phyloP scores from a whole-genome alignment of 1,139 yeast species.

The Geotrichum aggregatum region DNA sequence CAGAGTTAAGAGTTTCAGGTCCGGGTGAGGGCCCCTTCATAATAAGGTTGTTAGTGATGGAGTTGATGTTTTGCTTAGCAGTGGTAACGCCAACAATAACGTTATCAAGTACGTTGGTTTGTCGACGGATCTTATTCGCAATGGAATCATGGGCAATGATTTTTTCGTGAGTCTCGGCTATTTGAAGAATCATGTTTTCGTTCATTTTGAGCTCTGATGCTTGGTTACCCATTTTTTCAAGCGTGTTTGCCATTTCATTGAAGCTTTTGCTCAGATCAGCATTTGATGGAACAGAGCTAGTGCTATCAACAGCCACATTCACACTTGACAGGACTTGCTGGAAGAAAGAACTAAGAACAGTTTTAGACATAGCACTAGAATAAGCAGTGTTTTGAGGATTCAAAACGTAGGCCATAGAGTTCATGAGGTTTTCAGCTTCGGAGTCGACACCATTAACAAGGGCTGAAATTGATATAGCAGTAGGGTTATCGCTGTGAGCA shows the following conservation, averaged over 20 bases:
- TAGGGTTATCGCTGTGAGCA: conserved; percentile 24
- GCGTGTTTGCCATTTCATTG: conserved; percentile 8
- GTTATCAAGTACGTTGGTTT: conserved; percentile 13
- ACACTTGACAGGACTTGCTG: conserved; percentile 37
- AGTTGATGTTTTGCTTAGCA: conserved; percentile 29
- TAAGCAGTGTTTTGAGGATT: conserved; percentile 32
- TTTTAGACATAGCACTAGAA: conserved; percentile 28
- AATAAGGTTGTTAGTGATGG: conserved; percentile 27
- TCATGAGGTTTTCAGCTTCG: conserved; percentile 33
- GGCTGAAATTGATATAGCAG: conserved; percentile 27
- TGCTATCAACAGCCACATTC: conserved; percentile 33
- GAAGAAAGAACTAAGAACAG: conserved; percentile 33
- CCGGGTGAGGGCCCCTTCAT: conserved; percentile 30
- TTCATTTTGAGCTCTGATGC: conserved; percentile 9
- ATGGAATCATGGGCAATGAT: conserved; percentile 1
- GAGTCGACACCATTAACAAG: conserved; percentile 34
- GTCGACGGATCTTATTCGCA: conserved; percentile 6
- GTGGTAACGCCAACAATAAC: conserved; percentile 25
- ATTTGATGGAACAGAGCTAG: conserved; percentile 27
- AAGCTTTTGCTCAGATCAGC: conserved; percentile 21
- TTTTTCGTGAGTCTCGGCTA: conserved; percentile 7
- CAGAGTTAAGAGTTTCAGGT: conserved; percentile 29
- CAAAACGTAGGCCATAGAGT: conserved; percentile 27
- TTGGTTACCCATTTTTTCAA: conserved; percentile 7
- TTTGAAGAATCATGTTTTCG: conserved; percentile 2